A percentile compares a stretch with the other conserved stretches of the same genome.
These are phyloP conservation scores for Pyrenophora tritici-repentis DNA, from an alignment of 2,329 filamentous ascomycete species.

Conservation along the genomic window DNA sequence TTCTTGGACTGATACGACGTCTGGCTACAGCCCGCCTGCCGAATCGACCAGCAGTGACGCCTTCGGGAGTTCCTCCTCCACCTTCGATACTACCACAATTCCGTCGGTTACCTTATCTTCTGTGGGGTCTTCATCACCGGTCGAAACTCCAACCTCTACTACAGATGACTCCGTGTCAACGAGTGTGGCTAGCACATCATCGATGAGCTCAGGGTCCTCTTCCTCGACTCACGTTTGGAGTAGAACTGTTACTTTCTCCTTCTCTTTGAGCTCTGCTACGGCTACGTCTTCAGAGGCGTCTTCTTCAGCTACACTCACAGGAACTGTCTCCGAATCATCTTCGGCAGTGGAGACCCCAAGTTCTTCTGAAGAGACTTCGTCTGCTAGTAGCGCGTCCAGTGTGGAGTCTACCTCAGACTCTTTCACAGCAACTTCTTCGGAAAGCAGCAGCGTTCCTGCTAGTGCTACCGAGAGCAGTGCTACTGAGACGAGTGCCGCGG, in stretches of 20 bases:
- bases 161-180: not conserved
- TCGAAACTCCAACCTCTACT: not conserved
- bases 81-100: constrained; percentile 3
- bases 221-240: constrained; percentile 5
- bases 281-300: not conserved
- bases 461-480: not conserved
- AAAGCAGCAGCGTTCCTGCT: not conserved
- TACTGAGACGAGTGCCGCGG: too few species aligned
- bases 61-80: constrained; percentile 3
- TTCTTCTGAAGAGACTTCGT: not conserved
- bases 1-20: not conserved
- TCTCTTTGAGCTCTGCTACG: not conserved
- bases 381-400: not conserved
- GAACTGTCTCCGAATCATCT: not conserved
- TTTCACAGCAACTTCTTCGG: not conserved
- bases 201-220: not conserved
- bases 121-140: not conserved
- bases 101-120: constrained; percentile 11
- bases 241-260: constrained; percentile 6
- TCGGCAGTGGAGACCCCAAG: not conserved
- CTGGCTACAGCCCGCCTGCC: constrained; percentile 11
- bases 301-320: constrained; percentile 1
- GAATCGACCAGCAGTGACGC: constrained; percentile 1
- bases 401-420: not conserved
- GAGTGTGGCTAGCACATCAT: not conserved